These are phyloP conservation scores for Metschnikowia colocasiae DNA, from an alignment of 805 yeast genomes.

Conservation along the genomic window DNA sequence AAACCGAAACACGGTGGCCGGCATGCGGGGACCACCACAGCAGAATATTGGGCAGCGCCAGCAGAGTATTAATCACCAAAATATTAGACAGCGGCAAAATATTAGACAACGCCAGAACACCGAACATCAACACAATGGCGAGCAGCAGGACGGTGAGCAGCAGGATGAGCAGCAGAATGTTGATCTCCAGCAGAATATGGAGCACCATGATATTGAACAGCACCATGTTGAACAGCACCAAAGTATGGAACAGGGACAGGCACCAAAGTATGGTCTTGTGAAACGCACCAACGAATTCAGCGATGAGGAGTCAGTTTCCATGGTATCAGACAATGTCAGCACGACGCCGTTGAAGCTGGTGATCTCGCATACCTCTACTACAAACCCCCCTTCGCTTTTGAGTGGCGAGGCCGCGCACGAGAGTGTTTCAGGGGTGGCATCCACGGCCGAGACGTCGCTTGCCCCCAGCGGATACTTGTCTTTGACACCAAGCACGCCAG, in stretches of 20 bases:
- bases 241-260: constrained; percentile 2
- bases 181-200: too few species aligned
- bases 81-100: background rate
- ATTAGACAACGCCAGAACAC: background rate
- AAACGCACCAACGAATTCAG: constrained; percentile 14
- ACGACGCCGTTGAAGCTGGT: constrained; percentile 48
- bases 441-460: constrained; percentile 50
- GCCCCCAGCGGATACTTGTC: constrained; percentile 38
- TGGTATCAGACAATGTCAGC: constrained; percentile 37
- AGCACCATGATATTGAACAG: background rate
- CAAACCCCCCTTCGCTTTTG: constrained; percentile 38
- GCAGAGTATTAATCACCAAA: background rate
- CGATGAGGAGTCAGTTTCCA: constrained; percentile 15
- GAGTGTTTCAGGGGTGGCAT: constrained; percentile 33
- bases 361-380: constrained; percentile 36
- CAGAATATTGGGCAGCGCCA: background rate
- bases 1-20: constrained; percentile 15
- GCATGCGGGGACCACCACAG: constrained; percentile 12
- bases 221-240: constrained; percentile 4
- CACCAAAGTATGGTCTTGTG: constrained; percentile 3
- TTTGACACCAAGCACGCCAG: constrained; percentile 13
- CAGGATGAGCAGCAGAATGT: too few species aligned
- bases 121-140: background rate
- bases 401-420: constrained; percentile 31
- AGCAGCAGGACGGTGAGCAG: too few species aligned